Base-by-base conservation (phyloP, 2,329 filamentous ascomycete genomes). In the Phaeosphaeriaceae sp. region DNA sequence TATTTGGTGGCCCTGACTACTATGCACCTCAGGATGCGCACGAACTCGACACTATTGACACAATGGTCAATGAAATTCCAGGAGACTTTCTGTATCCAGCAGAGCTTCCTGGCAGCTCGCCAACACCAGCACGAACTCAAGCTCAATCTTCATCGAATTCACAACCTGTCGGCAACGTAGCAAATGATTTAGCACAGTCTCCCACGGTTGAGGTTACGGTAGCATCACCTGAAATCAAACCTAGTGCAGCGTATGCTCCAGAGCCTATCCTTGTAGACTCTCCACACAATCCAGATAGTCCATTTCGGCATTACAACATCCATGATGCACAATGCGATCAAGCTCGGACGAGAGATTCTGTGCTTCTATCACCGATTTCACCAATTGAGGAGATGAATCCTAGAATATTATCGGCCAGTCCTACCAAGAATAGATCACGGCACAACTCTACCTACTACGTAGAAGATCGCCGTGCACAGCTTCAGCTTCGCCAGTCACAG, bases 201-300 rank as follows among this genome's bases (percentile, higher is more conserved):
- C 66, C 63, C 6, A 45, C 33, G 1, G 63, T 65, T 12, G 48
- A 64, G 35, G 42, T 68, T 9, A 77, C 60, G 45, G 62, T 35
- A 21, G 74, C 77, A 30, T 60, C 71, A 17, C 58, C 53, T 8
- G 43, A 68, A 20, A 49, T 69, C 13, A 72, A 73, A 52, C 67
- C 75, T 55, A 77, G 74, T 2, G 74, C 78, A 45, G 68, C 67
- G 12, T 76, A 77, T 56, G 78, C 78, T 3, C 79, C 79, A 11
- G 77, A 81, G 48, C 74, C 75, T 7, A 62, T 79, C 5, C 61
- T 49, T n/a, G 11, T 50, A 5, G 56, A 61, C 18, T 37, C 47
- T 11, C 46, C 54, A 7, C 32, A 58, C 13, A 48, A 61, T 6
- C 56, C 58, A 20, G n/a, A 51, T n/a, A 64, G 54, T 37, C 57